Base-by-base conservation (phyloP, 495 filamentous ascomycete species). In the Penicillium lividum region DNA sequence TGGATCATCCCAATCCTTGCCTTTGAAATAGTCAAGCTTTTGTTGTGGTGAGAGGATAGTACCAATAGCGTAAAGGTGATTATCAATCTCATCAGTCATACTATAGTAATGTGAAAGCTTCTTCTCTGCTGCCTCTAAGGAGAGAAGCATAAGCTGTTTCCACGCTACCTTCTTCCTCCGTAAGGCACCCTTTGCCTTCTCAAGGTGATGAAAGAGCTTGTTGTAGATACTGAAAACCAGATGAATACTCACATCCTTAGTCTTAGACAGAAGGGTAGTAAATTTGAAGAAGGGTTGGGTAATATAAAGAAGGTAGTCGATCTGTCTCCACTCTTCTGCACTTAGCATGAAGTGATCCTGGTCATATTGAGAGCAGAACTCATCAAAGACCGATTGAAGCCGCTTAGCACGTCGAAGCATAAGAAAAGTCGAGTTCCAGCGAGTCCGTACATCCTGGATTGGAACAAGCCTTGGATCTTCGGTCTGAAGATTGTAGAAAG, bases 221-320 rank as follows among this genome's bases (percentile, higher is more conserved):
- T 69, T 66, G 18, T 68, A 68, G 30, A 68, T 55, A 1, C 4
- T 53, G 29, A 63, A 64, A 29, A 67, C 22, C n/a, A 7, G 13
- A 53, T 69, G 22, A 4, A 61, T 47, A n/a, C 42, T 69, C 4
- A 65, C 11, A 56, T 65, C 55, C 28, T 50, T 54, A 36, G 40
- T 65, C 42, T 57, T 54, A 45, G 30, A 65, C 6, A 69, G 34
- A 13, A 10, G 0, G 0, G 34, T 58, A 0, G 46, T 67, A 18
- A 43, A 67, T 8, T 38, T 27, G 33, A 60, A 63, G 54, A 67
- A 69, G 0, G 40, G 61, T 4, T 60, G 1, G 1, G 43, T 54
- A 25, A 63, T 63, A 7, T 3, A 56, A 16, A 63, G 61, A n/a
- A 63, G 50, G 55, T 70, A 70, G 27, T 68, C 53, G 54, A 70